These are phyloP conservation scores for Tagetes erecta DNA, from an alignment of 129 eudicot genomes.

Conservation along the genomic window DNA sequence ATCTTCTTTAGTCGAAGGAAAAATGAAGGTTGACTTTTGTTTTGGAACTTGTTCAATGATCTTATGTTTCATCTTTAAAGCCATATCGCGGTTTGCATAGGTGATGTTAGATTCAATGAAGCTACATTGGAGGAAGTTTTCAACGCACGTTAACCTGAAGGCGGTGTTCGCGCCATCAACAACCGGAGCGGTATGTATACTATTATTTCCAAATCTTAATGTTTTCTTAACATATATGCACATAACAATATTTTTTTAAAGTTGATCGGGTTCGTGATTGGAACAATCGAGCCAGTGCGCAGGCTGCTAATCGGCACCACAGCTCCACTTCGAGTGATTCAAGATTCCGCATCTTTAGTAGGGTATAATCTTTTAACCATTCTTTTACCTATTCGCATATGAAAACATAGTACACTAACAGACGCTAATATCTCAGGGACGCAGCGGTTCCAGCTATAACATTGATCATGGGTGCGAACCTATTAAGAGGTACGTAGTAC, in stretches of 20 bases:
- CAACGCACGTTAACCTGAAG: constrained; percentile 49
- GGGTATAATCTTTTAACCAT: constrained; percentile 39
- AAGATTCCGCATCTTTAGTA: constrained; percentile 39
- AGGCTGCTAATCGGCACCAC: constrained; percentile 45
- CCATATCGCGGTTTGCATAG: constrained; percentile 13
- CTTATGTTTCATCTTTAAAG: background rate
- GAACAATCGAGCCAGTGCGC: constrained; percentile 41
- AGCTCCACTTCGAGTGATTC: constrained; percentile 53
- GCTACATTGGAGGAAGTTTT: constrained; percentile 25
- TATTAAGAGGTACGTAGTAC: constrained; percentile 53
- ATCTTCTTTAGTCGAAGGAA: constrained; percentile 1
- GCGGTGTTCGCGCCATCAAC: constrained; percentile 75
- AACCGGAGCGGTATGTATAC: constrained; percentile 58
- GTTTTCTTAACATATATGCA: background rate
- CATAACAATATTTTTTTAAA: constrained; percentile 19
- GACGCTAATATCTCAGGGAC: constrained; percentile 39
- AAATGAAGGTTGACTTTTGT: constrained; percentile 14
- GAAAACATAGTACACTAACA: background rate
- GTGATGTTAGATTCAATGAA: constrained; percentile 28
- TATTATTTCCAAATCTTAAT: background rate
- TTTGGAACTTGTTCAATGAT: background rate
- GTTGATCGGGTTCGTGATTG: constrained; percentile 52
- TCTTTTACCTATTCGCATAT: background rate
- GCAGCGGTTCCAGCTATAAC: constrained; percentile 75
- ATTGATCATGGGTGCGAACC: constrained; percentile 81